phyloP scores from a whole-genome alignment of 2,329 filamentous ascomycete genomes.

The Akanthomyces lecanii region DNA sequence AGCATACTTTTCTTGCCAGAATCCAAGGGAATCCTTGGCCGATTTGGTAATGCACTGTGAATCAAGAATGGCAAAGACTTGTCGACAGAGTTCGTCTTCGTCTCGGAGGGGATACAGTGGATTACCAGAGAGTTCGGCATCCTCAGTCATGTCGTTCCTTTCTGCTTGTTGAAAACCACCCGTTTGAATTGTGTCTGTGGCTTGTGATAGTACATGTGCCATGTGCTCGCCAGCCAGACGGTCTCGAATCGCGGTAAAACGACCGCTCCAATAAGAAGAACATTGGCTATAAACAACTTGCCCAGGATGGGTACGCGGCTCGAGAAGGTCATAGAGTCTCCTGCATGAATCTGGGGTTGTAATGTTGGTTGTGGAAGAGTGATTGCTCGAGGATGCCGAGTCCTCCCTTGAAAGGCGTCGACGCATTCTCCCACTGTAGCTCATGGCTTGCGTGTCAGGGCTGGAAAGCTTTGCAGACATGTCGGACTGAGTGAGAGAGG shows the following conservation, averaged over 20 bases:
- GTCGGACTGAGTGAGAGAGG: background rate
- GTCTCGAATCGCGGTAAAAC: slow-evolving; percentile 55
- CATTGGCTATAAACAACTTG: slow-evolving; percentile 41
- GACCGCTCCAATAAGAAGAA: slow-evolving; percentile 57
- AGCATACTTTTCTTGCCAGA: slow-evolving; percentile 49
- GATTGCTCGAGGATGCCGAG: slow-evolving; percentile 22
- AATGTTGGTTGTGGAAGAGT: slow-evolving; percentile 15
- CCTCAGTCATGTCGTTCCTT: background rate
- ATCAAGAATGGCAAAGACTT: slow-evolving; percentile 45
- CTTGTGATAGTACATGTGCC: slow-evolving; percentile 1
- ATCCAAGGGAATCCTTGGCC: slow-evolving; percentile 43
- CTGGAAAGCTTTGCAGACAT: background rate
- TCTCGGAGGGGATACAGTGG: slow-evolving; percentile 21
- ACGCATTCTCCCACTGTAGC: background rate
- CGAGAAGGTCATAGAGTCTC: background rate
- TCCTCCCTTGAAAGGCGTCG: slow-evolving; percentile 20
- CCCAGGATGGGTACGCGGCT: background rate
- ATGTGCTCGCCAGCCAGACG: slow-evolving; percentile 30
- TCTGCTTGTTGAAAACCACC: background rate
- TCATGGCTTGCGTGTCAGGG: too few relatives aligned
- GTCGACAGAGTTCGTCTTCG: slow-evolving; percentile 40
- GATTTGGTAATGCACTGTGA: slow-evolving; percentile 43
- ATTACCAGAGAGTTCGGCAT: background rate
- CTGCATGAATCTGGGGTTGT: slow-evolving; percentile 7
- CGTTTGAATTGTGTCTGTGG: slow-evolving; percentile 2